A percentile compares a stretch with the other conserved stretches of the same genome.
Conservation (phyloP, 352 stramenopile species). For the Globisporangium barbulae region DNA sequence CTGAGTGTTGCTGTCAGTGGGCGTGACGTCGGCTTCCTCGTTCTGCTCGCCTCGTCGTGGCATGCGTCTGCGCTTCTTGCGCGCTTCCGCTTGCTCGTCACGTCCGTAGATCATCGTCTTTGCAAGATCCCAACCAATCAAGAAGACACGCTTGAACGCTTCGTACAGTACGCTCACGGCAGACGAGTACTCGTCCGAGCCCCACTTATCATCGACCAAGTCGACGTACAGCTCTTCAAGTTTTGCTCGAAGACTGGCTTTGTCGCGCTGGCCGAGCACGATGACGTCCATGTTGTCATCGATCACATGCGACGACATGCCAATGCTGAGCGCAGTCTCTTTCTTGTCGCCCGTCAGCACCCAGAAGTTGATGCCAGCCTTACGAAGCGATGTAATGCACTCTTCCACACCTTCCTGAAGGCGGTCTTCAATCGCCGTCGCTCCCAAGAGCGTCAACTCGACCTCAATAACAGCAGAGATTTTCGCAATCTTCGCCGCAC, state of each 20-base stretch:
- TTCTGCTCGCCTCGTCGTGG: slow-evolving; percentile 52
- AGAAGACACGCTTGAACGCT: slow-evolving; percentile 63
- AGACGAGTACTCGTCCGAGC: slow-evolving; percentile 79
- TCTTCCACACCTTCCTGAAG: slow-evolving; percentile 92
- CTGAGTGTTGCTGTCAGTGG: slow-evolving; percentile 34
- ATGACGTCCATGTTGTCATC: slow-evolving; percentile 90
- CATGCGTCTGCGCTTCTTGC: slow-evolving; percentile 63
- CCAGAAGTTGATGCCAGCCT: slow-evolving; percentile 96
- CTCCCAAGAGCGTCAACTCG: slow-evolving; percentile 83
- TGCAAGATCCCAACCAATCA: slow-evolving; percentile 62
- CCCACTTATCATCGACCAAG: slow-evolving; percentile 86
- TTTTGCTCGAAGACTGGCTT: slow-evolving; percentile 63
- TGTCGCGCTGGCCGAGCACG: slow-evolving; percentile 78
- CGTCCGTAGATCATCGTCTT: slow-evolving; percentile 72
- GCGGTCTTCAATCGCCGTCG: slow-evolving; percentile 92
- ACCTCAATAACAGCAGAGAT: slow-evolving; percentile 83
- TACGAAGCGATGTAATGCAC: slow-evolving; percentile 89
- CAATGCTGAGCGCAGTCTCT: slow-evolving; percentile 84
- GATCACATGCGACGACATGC: slow-evolving; percentile 89
- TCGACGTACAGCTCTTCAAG: slow-evolving; percentile 86
- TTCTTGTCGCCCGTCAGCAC: slow-evolving; percentile 93
- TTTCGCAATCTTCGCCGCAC: slow-evolving; percentile 69
- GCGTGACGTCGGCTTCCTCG: slow-evolving; percentile 25
- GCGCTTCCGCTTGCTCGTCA: slow-evolving; percentile 61
- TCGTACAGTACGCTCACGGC: slow-evolving; percentile 72